Evolutionary conservation across 2,329 filamentous ascomycete genomes (phyloP).

Genomic region (Aspergillus pseudonomiae): DNA sequence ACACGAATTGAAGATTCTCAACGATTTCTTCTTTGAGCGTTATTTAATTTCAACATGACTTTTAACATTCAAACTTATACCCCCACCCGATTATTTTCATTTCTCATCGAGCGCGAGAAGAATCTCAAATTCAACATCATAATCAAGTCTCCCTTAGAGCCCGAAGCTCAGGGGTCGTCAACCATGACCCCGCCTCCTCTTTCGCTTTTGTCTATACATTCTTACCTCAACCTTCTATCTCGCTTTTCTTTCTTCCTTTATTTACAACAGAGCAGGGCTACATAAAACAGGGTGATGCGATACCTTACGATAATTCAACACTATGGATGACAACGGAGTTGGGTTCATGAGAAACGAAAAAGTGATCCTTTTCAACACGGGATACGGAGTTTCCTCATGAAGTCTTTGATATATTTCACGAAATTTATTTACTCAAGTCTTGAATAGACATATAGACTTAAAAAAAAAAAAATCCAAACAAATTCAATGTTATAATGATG

Average conservation of each 20-base stretch:
- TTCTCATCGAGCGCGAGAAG: constrained; percentile 17
- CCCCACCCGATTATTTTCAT: constrained; percentile 27
- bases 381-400: constrained; percentile 26
- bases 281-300: constrained; percentile 9
- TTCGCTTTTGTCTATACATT: not conserved
- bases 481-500: not conserved
- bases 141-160: constrained; percentile 16
- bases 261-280: constrained; percentile 7
- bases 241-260: constrained; percentile 11
- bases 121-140: constrained; percentile 23
- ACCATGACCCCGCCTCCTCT: not conserved
- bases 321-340: constrained; percentile 29
- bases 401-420: constrained; percentile 14
- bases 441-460: not conserved
- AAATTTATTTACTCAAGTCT: constrained; percentile 10
- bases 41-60: constrained; percentile 43
- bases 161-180: constrained; percentile 3
- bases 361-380: constrained; percentile 34
- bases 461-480: not conserved
- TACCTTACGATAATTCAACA: constrained; percentile 27
- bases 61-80: constrained; percentile 37
- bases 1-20: constrained; percentile 45
- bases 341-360: constrained; percentile 21
- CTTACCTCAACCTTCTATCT: not conserved
- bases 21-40: constrained; percentile 45